Conservation (phyloP, 2,329 filamentous ascomycete genomes). For the Pestalotiopsis sp. region DNA sequence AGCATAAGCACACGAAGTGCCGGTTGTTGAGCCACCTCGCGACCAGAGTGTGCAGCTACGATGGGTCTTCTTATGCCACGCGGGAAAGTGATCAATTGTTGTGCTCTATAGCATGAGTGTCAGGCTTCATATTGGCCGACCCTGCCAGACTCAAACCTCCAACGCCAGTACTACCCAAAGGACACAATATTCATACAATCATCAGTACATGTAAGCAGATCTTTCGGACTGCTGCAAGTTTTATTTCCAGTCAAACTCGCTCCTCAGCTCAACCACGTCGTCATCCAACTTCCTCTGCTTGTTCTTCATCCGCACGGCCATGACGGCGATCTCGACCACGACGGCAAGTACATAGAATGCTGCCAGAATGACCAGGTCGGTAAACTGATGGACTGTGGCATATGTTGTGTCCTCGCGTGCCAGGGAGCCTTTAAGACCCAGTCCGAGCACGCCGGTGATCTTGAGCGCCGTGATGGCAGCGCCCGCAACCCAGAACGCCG, state of each 20-base stretch:
- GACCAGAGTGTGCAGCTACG: neutral
- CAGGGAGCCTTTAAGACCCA: conserved; percentile 15
- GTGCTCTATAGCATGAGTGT: neutral
- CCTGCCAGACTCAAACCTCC: neutral
- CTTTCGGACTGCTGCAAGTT: neutral
- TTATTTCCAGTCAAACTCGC: conserved; percentile 14
- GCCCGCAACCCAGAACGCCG: conserved; percentile 26
- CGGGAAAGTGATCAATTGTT: neutral
- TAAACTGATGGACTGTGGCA: conserved; percentile 26
- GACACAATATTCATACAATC: neutral
- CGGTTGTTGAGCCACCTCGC: neutral
- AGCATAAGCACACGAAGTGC: neutral
- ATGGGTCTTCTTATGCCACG: neutral
- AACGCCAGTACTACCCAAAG: neutral
- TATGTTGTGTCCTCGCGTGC: conserved; percentile 21
- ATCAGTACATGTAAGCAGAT: neutral
- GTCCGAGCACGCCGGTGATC: conserved; percentile 18
- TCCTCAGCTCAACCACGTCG: conserved; percentile 15
- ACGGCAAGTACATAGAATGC: conserved; percentile 24
- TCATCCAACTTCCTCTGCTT: conserved; percentile 5
- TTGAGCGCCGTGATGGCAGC: conserved; percentile 25
- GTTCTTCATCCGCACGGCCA: conserved; percentile 10
- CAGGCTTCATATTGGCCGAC: neutral
- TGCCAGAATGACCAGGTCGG: conserved; percentile 24
- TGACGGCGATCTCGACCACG: conserved; percentile 18